Conservation (phyloP, 1,284 basidiomycete species). For the Pisolithus thermaeus region DNA sequence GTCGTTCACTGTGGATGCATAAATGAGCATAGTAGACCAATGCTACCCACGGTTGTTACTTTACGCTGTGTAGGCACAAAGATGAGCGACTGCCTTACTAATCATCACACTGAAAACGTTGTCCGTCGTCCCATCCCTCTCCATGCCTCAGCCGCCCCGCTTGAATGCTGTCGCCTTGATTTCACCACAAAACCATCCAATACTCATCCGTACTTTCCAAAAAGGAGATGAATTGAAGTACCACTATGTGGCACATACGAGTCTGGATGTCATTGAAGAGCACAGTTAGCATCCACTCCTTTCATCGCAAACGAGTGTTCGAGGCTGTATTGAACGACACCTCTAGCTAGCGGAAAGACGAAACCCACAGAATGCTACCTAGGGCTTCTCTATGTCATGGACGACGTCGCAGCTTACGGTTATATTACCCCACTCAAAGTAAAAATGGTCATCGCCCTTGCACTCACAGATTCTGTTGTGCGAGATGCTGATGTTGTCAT, state of each 20-base stretch:
- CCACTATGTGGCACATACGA: constrained; percentile 78
- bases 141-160: constrained; percentile 59
- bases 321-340: constrained; percentile 7
- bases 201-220: constrained; percentile 67
- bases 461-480: constrained; percentile 73
- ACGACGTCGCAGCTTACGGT: constrained; percentile 78
- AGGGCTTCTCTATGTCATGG: constrained; percentile 72
- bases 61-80: no score
- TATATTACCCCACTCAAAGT: constrained; percentile 77
- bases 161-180: constrained; percentile 77
- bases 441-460: constrained; percentile 72
- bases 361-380: constrained; percentile 71
- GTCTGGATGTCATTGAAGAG: constrained; percentile 73
- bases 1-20: not conserved
- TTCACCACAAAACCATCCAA: constrained; percentile 74
- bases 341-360: constrained; percentile 41
- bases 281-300: constrained; percentile 32
- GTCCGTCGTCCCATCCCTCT: no score
- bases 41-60: no score
- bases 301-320: not conserved
- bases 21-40: no score
- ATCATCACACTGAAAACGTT: no score
- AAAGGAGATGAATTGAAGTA: constrained; percentile 71
- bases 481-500: constrained; percentile 66
- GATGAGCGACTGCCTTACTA: no score